Conservation (phyloP, 306 rosid genomes). For the Cucumis cinereus region DNA sequence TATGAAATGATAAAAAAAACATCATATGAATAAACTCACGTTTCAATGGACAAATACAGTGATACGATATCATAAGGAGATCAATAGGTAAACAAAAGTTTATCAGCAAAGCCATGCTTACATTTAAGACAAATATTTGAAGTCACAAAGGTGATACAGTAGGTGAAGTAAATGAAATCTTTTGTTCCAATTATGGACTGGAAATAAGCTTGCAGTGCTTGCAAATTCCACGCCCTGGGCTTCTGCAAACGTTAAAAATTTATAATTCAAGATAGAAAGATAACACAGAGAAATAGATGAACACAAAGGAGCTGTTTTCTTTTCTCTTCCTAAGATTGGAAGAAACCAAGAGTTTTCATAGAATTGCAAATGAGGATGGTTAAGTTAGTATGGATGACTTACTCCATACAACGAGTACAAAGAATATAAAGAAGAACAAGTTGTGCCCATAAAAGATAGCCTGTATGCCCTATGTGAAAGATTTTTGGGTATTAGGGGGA, state of each 20-base stretch:
- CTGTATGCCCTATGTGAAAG: conserved; percentile 84
- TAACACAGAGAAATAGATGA: background rate
- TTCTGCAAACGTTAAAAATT: conserved; percentile 32
- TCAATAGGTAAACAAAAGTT: background rate
- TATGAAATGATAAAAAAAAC: background rate
- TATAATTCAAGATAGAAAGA: background rate
- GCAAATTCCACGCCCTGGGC: conserved; percentile 92
- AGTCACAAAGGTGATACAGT: conserved; percentile 64
- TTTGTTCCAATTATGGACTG: conserved; percentile 56
- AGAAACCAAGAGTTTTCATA: background rate
- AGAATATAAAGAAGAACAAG: conserved; percentile 66
- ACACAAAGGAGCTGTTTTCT: background rate
- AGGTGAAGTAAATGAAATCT: conserved; percentile 78
- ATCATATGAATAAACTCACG: background rate
- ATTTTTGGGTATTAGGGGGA: conserved; percentile 61
- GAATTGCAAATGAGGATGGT: background rate
- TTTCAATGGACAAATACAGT: background rate
- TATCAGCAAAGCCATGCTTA: conserved; percentile 12
- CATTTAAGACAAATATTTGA: conserved; percentile 82
- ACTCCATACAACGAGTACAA: conserved; percentile 77
- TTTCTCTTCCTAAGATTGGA: background rate
- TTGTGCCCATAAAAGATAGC: conserved; percentile 81
- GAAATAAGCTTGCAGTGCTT: conserved; percentile 77
- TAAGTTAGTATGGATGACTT: conserved; percentile 12
- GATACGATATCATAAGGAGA: background rate